phyloP scores from a whole-genome alignment of 257 asterid species.

The Buddleja alternifolia region DNA sequence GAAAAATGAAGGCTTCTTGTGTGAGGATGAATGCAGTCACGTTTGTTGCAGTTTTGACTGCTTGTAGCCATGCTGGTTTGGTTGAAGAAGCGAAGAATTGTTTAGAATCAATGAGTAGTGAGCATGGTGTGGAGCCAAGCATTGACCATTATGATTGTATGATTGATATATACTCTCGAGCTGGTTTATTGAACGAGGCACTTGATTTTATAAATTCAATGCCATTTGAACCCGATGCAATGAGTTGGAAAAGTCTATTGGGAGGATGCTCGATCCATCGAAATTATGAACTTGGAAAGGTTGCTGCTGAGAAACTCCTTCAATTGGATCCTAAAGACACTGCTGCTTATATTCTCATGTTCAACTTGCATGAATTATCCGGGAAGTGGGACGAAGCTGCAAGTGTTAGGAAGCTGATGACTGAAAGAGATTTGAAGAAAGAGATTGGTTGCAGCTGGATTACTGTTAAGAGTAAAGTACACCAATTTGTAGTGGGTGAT shows the following conservation, averaged over 20 bases:
- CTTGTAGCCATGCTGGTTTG: conserved; percentile 65
- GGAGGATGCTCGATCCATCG: conserved; percentile 59
- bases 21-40: conserved; percentile 45
- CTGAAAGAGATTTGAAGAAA: conserved; percentile 44
- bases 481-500: conserved; percentile 61
- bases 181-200: conserved; percentile 52
- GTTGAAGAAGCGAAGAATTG: conserved; percentile 44
- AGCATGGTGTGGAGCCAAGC: conserved; percentile 44
- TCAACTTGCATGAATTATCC: conserved; percentile 46
- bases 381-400: conserved; percentile 59
- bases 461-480: conserved; percentile 40
- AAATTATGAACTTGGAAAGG: conserved; percentile 53
- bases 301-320: conserved; percentile 55
- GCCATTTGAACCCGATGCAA: conserved; percentile 56
- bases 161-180: conserved; percentile 54
- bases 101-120: conserved; percentile 43
- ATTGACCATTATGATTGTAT: conserved; percentile 56
- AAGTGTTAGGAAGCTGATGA: conserved; percentile 44
- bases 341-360: conserved; percentile 55
- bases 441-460: conserved; percentile 69
- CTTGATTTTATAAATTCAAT: conserved; percentile 39
- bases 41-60: conserved; percentile 49
- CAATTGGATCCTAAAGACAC: conserved; percentile 53
- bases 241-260: conserved; percentile 65
- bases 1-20: conserved; percentile 45